These are phyloP conservation scores for Saposhnikovia divaricata DNA, from an alignment of 129 eudicot species.

Conservation along the genomic window DNA sequence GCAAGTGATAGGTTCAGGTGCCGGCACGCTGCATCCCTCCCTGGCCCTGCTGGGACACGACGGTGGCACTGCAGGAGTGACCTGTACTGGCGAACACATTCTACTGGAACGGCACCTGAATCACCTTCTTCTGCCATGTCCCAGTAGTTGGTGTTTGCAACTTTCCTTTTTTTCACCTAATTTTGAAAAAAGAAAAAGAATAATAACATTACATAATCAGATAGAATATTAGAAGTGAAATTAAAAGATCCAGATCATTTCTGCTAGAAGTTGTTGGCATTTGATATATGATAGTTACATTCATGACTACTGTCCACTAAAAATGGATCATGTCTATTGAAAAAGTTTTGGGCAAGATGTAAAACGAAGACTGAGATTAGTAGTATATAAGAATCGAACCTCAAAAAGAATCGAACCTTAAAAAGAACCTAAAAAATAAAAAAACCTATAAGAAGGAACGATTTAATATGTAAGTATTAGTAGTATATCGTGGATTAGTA, in stretches of 20 bases:
- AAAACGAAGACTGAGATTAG: neutral
- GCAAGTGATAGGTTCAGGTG: constrained; percentile 73
- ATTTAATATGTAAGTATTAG: no score
- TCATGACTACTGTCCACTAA: neutral
- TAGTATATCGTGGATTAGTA: no score
- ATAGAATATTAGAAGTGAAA: neutral
- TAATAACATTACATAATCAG: neutral
- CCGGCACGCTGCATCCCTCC: constrained; percentile 57
- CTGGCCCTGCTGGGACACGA: constrained; percentile 41
- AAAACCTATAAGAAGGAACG: no score
- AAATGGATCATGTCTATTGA: neutral
- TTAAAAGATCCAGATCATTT: neutral
- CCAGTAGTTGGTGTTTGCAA: neutral
- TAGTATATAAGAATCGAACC: no score
- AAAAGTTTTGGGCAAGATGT: neutral
- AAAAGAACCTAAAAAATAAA: no score
- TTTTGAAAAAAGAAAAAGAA: neutral
- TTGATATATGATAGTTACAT: neutral
- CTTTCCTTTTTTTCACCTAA: neutral
- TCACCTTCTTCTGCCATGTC: constrained; percentile 9
- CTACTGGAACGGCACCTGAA: constrained; percentile 8
- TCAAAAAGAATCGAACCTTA: no score
- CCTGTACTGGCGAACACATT: constrained; percentile 47
- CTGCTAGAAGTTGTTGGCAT: neutral
- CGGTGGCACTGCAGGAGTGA: constrained; percentile 57